Evolutionary conservation across 2,329 filamentous ascomycete species (phyloP).

Genomic region (Colletotrichum echinochloae): DNA sequence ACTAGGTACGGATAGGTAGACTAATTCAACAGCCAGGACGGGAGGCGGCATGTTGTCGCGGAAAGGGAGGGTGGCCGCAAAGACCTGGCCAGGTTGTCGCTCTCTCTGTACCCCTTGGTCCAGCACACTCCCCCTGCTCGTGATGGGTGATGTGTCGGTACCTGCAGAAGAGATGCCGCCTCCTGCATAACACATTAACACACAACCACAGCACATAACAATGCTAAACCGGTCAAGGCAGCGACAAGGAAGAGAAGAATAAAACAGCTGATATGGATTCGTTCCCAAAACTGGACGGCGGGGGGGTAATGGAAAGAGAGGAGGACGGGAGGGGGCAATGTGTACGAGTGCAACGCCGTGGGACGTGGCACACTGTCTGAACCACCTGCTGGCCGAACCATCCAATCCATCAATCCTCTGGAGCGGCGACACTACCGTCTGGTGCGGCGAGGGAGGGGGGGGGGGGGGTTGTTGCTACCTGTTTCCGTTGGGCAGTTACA

Average conservation of each 20-base stretch:
- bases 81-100: too few relatives aligned
- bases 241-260: neutral
- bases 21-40: neutral
- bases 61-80: neutral
- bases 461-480: constrained; percentile 4
- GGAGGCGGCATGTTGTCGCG: too few relatives aligned
- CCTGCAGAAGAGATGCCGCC: constrained; percentile 29
- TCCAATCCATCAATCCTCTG: neutral
- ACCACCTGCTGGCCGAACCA: constrained; percentile 12
- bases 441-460: too few relatives aligned
- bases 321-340: neutral
- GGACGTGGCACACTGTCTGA: constrained; percentile 31
- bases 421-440: neutral
- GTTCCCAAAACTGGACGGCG: neutral
- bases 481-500: constrained; percentile 10
- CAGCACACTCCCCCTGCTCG: neutral
- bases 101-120: neutral
- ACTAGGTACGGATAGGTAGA: neutral
- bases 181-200: constrained; percentile 38
- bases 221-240: constrained; percentile 3
- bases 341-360: constrained; percentile 10
- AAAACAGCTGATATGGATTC: neutral
- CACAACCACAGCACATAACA: constrained; percentile 30
- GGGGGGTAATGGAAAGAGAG: neutral
- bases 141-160: constrained; percentile 5